phyloP scores from a whole-genome alignment of 163 green algal species.

The Botryococcus braunii region DNA sequence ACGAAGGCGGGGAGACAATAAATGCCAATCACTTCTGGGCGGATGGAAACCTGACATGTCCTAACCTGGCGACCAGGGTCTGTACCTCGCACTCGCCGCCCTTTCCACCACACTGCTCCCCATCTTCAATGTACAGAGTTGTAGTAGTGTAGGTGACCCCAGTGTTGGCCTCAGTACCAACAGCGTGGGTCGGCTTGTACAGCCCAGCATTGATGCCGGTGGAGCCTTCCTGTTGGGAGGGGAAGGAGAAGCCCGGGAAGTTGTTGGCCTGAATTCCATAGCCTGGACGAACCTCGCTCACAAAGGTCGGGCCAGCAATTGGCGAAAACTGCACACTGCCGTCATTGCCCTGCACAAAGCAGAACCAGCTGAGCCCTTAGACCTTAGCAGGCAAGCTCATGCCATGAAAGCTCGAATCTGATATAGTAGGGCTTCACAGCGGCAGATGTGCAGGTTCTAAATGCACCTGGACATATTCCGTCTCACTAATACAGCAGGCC shows the following conservation, averaged over 20 bases:
- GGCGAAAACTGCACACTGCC: background rate
- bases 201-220: too few relatives aligned
- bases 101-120: slow-evolving; percentile 2
- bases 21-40: background rate
- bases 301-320: slow-evolving; percentile 2
- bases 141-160: background rate
- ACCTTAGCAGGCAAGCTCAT: too few relatives aligned
- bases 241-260: too few relatives aligned
- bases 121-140: background rate
- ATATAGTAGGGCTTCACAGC: background rate
- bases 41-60: background rate
- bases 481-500: background rate
- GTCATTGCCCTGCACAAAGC: background rate
- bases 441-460: background rate
- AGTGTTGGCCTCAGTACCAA: background rate
- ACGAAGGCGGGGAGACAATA: background rate
- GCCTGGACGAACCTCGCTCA: background rate
- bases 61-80: too few relatives aligned
- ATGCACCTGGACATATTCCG: background rate
- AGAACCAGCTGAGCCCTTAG: too few relatives aligned
- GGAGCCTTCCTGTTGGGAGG: too few relatives aligned
- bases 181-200: background rate
- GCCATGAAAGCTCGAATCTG: background rate
- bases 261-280: background rate
- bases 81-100: background rate